These are phyloP conservation scores for Diaporthe vaccinii DNA, from an alignment of 2,329 filamentous ascomycete species.

Conservation along the genomic window DNA sequence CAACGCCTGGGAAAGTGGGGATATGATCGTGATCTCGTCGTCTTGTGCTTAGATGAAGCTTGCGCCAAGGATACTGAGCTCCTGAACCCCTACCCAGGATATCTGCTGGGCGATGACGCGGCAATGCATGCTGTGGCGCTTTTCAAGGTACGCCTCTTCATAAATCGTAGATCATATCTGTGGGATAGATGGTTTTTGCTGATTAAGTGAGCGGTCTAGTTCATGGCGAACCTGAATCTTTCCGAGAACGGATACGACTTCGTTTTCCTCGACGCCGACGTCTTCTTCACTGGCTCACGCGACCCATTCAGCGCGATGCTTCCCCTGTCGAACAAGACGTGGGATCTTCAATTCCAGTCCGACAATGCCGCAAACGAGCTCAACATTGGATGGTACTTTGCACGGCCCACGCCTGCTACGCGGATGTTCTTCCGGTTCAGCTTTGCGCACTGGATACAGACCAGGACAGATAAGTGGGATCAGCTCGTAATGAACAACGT, in stretches of 20 bases:
- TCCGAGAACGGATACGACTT: background rate
- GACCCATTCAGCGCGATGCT: background rate
- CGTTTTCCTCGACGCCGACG: constrained; percentile 1
- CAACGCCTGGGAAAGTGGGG: background rate
- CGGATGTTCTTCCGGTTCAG: background rate
- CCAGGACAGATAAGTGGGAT: background rate
- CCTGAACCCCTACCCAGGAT: constrained; percentile 1
- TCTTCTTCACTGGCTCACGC: background rate
- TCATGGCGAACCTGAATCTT: constrained; percentile 2
- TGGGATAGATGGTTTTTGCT: background rate
- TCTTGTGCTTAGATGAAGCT: background rate
- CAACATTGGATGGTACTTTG: constrained; percentile 4
- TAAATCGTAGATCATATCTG: accelerated
- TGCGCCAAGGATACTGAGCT: background rate
- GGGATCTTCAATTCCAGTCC: constrained; percentile 1
- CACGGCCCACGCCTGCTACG: background rate
- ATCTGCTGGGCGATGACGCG: background rate
- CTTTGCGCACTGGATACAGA: constrained; percentile 7
- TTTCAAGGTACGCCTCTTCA: background rate
- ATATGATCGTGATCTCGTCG: background rate
- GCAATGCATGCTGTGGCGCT: background rate
- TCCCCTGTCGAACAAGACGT: background rate
- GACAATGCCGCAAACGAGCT: background rate
- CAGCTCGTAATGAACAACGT: background rate
- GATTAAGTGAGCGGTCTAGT: background rate